A percentile compares a stretch with the other conserved stretches of the same genome.
Conservation (phyloP, 2,329 filamentous ascomycete species). For the Alternaria burnsii region DNA sequence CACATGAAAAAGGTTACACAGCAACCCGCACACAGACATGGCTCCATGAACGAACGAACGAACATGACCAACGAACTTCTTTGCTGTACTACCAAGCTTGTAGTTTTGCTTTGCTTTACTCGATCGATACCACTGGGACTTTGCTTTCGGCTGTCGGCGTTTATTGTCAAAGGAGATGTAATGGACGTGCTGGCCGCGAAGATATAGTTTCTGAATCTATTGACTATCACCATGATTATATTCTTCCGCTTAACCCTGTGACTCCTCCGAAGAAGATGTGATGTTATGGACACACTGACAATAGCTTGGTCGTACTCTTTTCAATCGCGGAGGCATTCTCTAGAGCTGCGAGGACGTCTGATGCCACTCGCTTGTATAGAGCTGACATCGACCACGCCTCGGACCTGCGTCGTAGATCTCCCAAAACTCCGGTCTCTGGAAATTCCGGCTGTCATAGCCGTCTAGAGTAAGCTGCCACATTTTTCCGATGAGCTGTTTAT, state of each 20-base stretch:
- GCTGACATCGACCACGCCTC: conserved; percentile 4
- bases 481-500: conserved; percentile 5
- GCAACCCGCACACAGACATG: conserved; percentile 31
- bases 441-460: neutral
- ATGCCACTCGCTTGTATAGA: neutral
- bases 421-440: neutral
- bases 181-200: conserved; percentile 15
- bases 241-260: neutral
- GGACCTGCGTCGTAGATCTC: conserved; percentile 12
- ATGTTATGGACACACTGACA: neutral
- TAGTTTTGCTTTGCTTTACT: conserved; percentile 9
- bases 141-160: conserved; percentile 4
- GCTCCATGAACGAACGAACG: conserved; percentile 11
- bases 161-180: conserved; percentile 7
- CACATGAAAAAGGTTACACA: conserved; percentile 22
- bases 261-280: no score
- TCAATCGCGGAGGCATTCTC: neutral
- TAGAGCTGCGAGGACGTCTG: neutral
- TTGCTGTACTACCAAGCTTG: conserved; percentile 19
- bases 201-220: conserved; percentile 14
- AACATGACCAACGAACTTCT: conserved; percentile 9
- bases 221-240: neutral
- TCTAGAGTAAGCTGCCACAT: conserved; percentile 2
- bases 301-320: neutral
- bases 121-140: conserved; percentile 23